Percentiles rank a stretch among this genome's conserved stretches.
phyloP scores from a whole-genome alignment of 768 basidiomycete genomes.

The Suillus luteus region DNA sequence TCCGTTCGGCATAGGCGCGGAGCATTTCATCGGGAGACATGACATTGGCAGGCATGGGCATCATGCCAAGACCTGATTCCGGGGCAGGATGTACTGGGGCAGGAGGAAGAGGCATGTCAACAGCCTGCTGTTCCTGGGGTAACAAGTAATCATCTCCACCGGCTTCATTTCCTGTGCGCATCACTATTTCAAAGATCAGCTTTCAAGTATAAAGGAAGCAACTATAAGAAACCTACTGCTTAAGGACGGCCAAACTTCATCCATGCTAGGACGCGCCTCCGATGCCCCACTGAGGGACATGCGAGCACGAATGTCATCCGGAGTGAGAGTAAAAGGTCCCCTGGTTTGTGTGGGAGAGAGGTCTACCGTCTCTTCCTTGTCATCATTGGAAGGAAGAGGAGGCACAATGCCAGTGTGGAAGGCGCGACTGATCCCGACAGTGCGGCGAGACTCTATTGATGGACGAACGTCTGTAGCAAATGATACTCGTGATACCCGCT shows the following conservation, averaged over 20 bases:
- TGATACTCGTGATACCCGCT: slow-evolving; percentile 63
- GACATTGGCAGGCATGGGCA: slow-evolving; percentile 40
- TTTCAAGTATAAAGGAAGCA: slow-evolving; percentile 3
- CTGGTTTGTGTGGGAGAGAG: slow-evolving; percentile 47
- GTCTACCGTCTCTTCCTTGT: slow-evolving; percentile 27
- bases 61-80: slow-evolving; percentile 43
- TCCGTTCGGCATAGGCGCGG: slow-evolving; percentile 65
- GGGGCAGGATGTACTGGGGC: slow-evolving; percentile 33
- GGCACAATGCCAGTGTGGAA: slow-evolving; percentile 44
- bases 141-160: slow-evolving; percentile 49
- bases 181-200: slow-evolving; percentile 48
- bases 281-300: slow-evolving; percentile 40
- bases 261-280: slow-evolving; percentile 42
- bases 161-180: slow-evolving; percentile 59
- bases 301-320: slow-evolving; percentile 63
- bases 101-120: slow-evolving; percentile 37
- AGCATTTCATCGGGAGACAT: slow-evolving; percentile 78
- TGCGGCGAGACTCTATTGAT: slow-evolving; percentile 45
- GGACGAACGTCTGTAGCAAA: slow-evolving; percentile 65
- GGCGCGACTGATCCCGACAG: slow-evolving; percentile 39
- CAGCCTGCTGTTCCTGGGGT: slow-evolving; percentile 22
- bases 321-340: slow-evolving; percentile 46
- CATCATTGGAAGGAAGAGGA: slow-evolving; percentile 40
- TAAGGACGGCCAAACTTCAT: slow-evolving; percentile 71
- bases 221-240: slow-evolving; percentile 46